Percentiles rank a stretch among this genome's conserved stretches.
Conservation (phyloP, 108 stramenopile genomes). For the Nitzschia inconspicua region DNA sequence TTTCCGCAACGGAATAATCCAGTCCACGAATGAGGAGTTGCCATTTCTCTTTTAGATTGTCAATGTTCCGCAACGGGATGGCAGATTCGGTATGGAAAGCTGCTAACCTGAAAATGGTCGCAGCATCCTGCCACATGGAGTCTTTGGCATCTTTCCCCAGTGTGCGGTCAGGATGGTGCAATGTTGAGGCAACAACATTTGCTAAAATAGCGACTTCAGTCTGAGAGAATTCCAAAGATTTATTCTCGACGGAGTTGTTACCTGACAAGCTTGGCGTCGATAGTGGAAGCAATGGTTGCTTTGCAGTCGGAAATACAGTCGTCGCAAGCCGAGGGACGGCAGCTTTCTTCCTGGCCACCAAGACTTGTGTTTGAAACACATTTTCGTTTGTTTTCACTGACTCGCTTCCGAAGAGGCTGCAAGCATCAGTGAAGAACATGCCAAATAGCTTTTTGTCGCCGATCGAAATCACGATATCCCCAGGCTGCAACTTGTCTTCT, state of each 20-base stretch:
- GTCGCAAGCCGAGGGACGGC: not conserved
- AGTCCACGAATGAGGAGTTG: not conserved
- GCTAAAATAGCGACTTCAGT: not conserved
- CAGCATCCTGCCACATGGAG: not conserved
- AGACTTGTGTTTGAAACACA: constrained; percentile 14
- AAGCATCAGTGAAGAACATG: constrained; percentile 52
- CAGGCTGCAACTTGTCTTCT: constrained; percentile 31
- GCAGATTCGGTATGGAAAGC: not conserved
- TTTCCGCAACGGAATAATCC: constrained; percentile 1
- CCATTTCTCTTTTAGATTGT: constrained; percentile 8
- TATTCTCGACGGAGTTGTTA: not conserved
- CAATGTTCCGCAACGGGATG: not conserved
- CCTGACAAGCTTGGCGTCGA: not conserved
- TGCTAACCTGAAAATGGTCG: constrained; percentile 2
- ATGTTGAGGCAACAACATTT: not conserved
- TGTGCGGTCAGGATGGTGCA: not conserved
- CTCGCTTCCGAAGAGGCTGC: constrained; percentile 32
- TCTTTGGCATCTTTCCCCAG: constrained; percentile 6
- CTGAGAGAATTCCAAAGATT: constrained; percentile 1
- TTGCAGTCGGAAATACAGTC: too few species aligned
- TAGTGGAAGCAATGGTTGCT: not conserved
- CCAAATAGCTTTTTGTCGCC: constrained; percentile 44
- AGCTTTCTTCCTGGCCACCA: constrained; percentile 32
- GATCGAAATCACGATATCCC: constrained; percentile 68
- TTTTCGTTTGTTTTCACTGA: not conserved